Percentiles rank a stretch among this genome's conserved stretches.
These are phyloP conservation scores for Aurifilum marmelostoma DNA, from an alignment of 2,329 filamentous ascomycete genomes.

Conservation along the genomic window DNA sequence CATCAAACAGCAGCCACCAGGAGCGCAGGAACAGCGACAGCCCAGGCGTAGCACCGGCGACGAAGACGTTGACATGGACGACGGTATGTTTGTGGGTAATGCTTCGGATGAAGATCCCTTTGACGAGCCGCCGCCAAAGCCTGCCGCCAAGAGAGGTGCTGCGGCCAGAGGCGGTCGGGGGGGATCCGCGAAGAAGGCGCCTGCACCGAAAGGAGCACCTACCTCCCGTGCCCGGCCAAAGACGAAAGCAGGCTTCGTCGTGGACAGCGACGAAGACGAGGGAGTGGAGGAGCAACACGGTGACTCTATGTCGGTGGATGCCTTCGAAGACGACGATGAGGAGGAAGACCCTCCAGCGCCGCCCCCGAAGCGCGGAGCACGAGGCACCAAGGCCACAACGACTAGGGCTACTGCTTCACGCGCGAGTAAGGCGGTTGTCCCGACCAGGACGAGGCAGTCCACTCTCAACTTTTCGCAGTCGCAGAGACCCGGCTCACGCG, in stretches of 20 bases:
- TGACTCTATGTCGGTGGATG: constrained; percentile 36
- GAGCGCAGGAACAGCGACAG: constrained; percentile 36
- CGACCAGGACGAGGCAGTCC: constrained; percentile 47
- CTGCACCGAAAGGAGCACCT: constrained; percentile 50
- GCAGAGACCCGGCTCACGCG: constrained; percentile 34
- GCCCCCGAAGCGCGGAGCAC: constrained; percentile 41
- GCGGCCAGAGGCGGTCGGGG: constrained; percentile 39
- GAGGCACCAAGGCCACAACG: constrained; percentile 31
- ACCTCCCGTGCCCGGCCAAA: constrained; percentile 47
- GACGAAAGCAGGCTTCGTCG: constrained; percentile 44
- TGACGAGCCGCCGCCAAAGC: constrained; percentile 26
- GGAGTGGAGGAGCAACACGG: constrained; percentile 36
- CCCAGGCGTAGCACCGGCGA: constrained; percentile 47
- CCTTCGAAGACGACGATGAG: constrained; percentile 40
- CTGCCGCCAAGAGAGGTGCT: constrained; percentile 36
- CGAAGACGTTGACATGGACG: constrained; percentile 55
- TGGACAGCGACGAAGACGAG: constrained; percentile 44
- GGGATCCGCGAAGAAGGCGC: constrained; percentile 41
- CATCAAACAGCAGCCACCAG: constrained; percentile 1
- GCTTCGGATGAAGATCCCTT: constrained; percentile 29
- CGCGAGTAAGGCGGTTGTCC: constrained; percentile 33
- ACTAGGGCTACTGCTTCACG: constrained; percentile 38
- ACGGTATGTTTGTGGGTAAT: constrained; percentile 49
- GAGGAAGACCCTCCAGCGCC: constrained; percentile 42
- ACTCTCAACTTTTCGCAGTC: constrained; percentile 54